Conservation (phyloP, 2,329 filamentous ascomycete species). For the Fusarium luffae region DNA sequence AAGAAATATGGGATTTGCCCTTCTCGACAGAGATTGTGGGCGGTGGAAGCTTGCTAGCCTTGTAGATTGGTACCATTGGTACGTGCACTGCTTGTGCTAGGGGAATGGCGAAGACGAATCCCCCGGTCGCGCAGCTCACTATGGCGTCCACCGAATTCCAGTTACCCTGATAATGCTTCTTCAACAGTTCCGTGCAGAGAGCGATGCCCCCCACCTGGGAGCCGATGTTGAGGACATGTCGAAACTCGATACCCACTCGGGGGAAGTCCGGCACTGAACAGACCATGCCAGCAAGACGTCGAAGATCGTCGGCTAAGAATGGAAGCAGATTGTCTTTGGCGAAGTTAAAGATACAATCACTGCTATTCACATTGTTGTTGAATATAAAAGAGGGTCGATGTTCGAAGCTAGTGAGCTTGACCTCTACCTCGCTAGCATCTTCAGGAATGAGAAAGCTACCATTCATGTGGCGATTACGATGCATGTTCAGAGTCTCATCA, state of each 20-base stretch:
- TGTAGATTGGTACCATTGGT: constrained; percentile 63
- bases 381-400: constrained; percentile 61
- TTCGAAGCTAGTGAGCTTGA: constrained; percentile 24
- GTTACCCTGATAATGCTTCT: constrained; percentile 56
- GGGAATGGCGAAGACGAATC: constrained; percentile 65
- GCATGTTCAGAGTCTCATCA: constrained; percentile 51
- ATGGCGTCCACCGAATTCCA: constrained; percentile 61
- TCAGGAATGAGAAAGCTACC: rapidly evolving
- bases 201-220: constrained; percentile 62
- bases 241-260: constrained; percentile 62
- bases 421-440: neutral
- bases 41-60: constrained; percentile 68
- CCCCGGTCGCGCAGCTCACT: constrained; percentile 66
- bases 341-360: constrained; percentile 54
- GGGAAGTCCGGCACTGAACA: constrained; percentile 62
- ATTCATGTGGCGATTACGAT: constrained; percentile 45
- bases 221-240: constrained; percentile 66
- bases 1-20: constrained; percentile 64
- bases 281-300: constrained; percentile 63
- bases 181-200: constrained; percentile 63
- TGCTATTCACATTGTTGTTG: constrained; percentile 60
- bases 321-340: constrained; percentile 55
- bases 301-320: constrained; percentile 59
- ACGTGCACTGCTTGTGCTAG: constrained; percentile 56
- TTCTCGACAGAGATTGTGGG: constrained; percentile 63